Base-by-base conservation (phyloP, 441 rosid genomes). In the Manihot esculenta region DNA sequence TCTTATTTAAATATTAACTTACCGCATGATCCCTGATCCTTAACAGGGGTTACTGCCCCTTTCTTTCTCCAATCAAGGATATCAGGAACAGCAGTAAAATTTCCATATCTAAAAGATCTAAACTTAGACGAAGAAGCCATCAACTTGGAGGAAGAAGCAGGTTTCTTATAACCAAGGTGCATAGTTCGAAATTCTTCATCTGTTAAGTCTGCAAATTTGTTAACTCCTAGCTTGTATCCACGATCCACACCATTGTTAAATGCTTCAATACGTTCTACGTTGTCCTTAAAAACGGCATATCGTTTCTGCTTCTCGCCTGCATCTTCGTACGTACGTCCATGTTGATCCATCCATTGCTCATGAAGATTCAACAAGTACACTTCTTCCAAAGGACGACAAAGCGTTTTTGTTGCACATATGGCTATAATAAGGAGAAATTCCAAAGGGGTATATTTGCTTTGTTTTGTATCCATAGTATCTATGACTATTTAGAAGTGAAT, bases 1-100 rank as follows among this genome's bases (percentile, higher is more conserved):
- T n/a, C n/a, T n/a, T n/a, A n/a, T n/a, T n/a, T n/a, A 23, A 44
- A 3, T 6, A 3, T 6, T 24, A 13, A 35, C 15, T 56, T 85
- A 91, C 94, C 97, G 44, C 97, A 91, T 24, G 76, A 74, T 72
- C 89, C 89, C 78, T 91, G 97, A 72, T 89, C 84, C 81, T 91
- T 91, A 62, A 89, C 88, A 26, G 76, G 38, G 33, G 84, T 82
- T 64, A 91, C 94, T 0, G 89, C 92, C 0, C 93, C 94, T 38
- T 69, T 77, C 18, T 75, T 77, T 81, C 94, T 85, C 94, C 97
- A 91, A 75, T 89, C 97, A 65, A 87, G 78, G 0, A 86, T 69
- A 0, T 64, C 17, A 0, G 93, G 91, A 42, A 84, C 79, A 0
- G 2, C 9, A 9, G 74, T 66, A 8, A 75, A 82, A 38, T 84